Conservation (phyloP, 306 rosid species). For the Inga leiocalycina region DNA sequence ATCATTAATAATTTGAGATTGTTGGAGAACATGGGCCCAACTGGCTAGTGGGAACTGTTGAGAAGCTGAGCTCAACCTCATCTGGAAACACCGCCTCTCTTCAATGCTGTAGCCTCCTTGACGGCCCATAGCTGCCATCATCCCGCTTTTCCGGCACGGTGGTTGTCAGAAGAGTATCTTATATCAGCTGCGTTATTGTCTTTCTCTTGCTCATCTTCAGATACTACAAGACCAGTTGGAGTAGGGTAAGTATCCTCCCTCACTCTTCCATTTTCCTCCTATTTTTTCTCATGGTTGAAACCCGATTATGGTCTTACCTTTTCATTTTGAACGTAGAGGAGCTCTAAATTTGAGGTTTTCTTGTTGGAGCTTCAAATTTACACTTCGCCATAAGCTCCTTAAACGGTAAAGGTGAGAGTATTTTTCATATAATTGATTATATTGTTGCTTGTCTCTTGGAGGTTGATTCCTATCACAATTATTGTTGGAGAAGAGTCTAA, state of each 20-base stretch:
- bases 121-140: background rate
- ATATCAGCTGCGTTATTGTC: background rate
- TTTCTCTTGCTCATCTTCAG: background rate
- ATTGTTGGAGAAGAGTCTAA: too few relatives aligned
- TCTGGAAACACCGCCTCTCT: background rate
- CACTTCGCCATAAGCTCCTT: too few relatives aligned
- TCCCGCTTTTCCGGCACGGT: background rate
- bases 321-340: too few relatives aligned
- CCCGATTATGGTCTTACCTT: background rate
- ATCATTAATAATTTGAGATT: too few relatives aligned
- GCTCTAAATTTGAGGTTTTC: too few relatives aligned
- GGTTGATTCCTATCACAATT: too few relatives aligned
- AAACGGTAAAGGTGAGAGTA: too few relatives aligned
- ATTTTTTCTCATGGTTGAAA: background rate
- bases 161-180: background rate
- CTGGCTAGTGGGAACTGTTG: too few relatives aligned
- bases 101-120: background rate
- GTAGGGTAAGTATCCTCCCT: background rate
- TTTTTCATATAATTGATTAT: too few relatives aligned
- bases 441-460: too few relatives aligned
- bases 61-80: background rate
- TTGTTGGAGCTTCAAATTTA: too few relatives aligned
- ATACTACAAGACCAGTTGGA: background rate
- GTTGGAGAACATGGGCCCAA: too few relatives aligned
- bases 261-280: background rate